A percentile compares a stretch with the other conserved stretches of the same genome.
Conservation (phyloP, 148 eudicot genomes). For the Vaccinium macrocarpon region DNA sequence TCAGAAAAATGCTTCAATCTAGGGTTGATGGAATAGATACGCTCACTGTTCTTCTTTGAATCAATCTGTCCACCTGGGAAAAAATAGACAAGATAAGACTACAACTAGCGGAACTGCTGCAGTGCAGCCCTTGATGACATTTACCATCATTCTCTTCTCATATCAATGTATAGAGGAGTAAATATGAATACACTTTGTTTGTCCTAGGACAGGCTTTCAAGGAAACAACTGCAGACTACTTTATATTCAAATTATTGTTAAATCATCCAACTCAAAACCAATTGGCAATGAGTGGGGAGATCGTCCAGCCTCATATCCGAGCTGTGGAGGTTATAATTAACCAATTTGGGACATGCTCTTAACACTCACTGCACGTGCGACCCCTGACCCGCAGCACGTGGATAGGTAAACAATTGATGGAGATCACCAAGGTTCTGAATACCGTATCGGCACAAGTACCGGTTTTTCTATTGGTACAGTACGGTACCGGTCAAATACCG, state of each 20-base stretch:
- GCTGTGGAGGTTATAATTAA: no score
- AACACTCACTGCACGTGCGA: no score
- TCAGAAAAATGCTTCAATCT: slow-evolving; percentile 93
- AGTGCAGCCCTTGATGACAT: neutral
- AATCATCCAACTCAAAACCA: no score
- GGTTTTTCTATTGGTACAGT: no score
- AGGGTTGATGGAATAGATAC: slow-evolving; percentile 69
- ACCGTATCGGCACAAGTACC: no score
- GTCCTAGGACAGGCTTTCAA: neutral
- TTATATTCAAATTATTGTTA: slow-evolving; percentile 25
- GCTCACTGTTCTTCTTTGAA: slow-evolving; percentile 36
- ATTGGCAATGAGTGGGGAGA: no score
- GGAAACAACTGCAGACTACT: neutral
- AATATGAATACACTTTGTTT: neutral
- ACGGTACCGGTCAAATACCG: no score
- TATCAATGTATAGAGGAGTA: neutral
- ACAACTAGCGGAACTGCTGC: neutral
- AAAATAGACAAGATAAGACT: neutral
- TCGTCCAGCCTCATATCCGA: no score
- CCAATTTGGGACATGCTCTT: no score
- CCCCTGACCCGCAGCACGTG: no score
- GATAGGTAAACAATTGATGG: no score
- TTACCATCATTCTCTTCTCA: neutral
- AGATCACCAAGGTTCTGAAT: no score
- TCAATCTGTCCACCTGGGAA: slow-evolving; percentile 46